These are phyloP conservation scores for Euphrasia arctica DNA, from an alignment of 305 asterid genomes.

Conservation along the genomic window DNA sequence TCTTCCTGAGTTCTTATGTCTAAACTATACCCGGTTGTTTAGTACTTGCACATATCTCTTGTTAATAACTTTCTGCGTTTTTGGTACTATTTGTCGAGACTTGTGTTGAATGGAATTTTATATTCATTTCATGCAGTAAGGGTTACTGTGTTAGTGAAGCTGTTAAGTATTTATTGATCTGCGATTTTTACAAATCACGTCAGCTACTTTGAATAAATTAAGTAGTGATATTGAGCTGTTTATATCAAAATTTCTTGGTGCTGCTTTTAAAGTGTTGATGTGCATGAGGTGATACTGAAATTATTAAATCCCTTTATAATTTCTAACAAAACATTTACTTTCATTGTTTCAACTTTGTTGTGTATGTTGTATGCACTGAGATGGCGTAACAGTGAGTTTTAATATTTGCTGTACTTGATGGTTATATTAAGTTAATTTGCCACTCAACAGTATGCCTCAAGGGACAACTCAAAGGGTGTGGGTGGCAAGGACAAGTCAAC, in stretches of 20 bases:
- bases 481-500: slow-evolving; percentile 48
- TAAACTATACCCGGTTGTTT: not conserved
- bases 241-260: not conserved
- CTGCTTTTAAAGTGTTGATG: slow-evolving; percentile 22
- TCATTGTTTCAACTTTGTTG: not conserved
- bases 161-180: slow-evolving; percentile 9
- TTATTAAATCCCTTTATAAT: slow-evolving; percentile 4
- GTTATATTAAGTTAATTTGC: slow-evolving; percentile 10
- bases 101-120: slow-evolving; percentile 15
- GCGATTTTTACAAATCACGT: not conserved
- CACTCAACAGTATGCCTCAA: slow-evolving; percentile 49
- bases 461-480: slow-evolving; percentile 50
- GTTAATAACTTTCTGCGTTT: not conserved
- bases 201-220: slow-evolving; percentile 6
- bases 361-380: not conserved
- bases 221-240: not conserved
- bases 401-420: slow-evolving; percentile 25
- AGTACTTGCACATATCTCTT: not conserved
- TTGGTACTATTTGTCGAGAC: slow-evolving; percentile 6
- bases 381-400: slow-evolving; percentile 9
- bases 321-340: not conserved
- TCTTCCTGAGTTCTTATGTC: slow-evolving; percentile 4
- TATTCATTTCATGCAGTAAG: not conserved
- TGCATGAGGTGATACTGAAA: slow-evolving; percentile 6
- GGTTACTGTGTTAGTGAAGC: not conserved